Evolutionary conservation across 345 rosid genomes (phyloP), one percentile per base, ranked within the genome.

Genomic region (Aurinia saxatilis): DNA sequence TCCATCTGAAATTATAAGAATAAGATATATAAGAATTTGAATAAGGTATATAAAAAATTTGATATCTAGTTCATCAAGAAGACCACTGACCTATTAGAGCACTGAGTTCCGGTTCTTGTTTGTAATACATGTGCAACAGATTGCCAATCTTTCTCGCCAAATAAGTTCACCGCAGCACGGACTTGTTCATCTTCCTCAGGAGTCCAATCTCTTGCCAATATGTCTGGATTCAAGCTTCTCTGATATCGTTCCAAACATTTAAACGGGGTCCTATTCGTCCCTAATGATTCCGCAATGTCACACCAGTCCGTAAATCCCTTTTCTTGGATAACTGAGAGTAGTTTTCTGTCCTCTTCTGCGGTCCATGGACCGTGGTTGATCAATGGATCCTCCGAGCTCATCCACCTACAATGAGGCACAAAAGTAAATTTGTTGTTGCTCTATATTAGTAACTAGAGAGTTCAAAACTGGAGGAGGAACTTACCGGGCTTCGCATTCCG

Each of bases 401-500:
- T 66, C 99, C 96, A 93, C 78, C 97, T 93, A 79, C 41, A 63
- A 46, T 10, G 56, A 57, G 15, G 34, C 45, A 73, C 29, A n/a
- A 50, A 50, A 75, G 12, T 23, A 35, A 14, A 53, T 15, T 31
- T n/a, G n/a, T n/a, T n/a, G n/a, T n/a, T n/a, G n/a, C n/a, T n/a
- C n/a, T n/a, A n/a, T 53, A 45, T 63, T 56, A 46, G 18, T 13
- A 40, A 3, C 4, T 14, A n/a, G n/a, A 30, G 10, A 55, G 14
- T 54, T 54, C 40, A n/a, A n/a, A 36, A 34, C n/a, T 39, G 40
- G 31, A 66, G 57, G 38, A 48, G 50, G 41, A 63, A 50, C 78
- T 74, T 80, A 93, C 99, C 76, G 84, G 63, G 95, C 80, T 79
- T 82, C 84, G 68, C 99, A 93, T 78, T 90, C 97, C 50, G 91